These are phyloP conservation scores for Coix lacrymajobi DNA, from an alignment of 176 grass and related monocot species.

Conservation along the genomic window DNA sequence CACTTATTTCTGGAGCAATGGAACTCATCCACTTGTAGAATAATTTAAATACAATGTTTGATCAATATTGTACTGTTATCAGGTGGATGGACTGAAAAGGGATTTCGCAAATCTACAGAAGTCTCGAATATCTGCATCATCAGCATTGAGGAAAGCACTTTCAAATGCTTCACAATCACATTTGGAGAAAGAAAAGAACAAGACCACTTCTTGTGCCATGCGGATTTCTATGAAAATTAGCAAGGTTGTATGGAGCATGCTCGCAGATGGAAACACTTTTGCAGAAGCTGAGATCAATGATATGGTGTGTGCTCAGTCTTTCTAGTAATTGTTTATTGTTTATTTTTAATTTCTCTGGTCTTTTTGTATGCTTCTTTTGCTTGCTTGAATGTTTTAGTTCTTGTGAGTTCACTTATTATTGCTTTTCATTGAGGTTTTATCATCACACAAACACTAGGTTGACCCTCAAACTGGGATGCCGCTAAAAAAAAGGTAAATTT, in stretches of 20 bases:
- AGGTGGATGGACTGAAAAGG: slow-evolving; percentile 79
- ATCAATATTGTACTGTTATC: slow-evolving; percentile 37
- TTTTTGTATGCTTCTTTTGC: slow-evolving; percentile 6
- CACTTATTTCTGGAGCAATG: not conserved
- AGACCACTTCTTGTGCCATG: slow-evolving; percentile 93
- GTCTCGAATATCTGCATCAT: slow-evolving; percentile 75
- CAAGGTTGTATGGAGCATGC: slow-evolving; percentile 99
- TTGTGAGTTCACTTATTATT: not conserved
- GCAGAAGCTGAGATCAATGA: slow-evolving; percentile 98
- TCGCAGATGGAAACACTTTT: slow-evolving; percentile 97
- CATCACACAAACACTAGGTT: not conserved
- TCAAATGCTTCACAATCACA: slow-evolving; percentile 86
- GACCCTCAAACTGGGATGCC: not conserved
- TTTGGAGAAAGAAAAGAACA: slow-evolving; percentile 99
- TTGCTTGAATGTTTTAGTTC: slow-evolving; percentile 5
- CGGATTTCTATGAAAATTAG: slow-evolving; percentile 94
- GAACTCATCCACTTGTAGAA: not conserved
- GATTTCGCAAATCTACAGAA: slow-evolving; percentile 65
- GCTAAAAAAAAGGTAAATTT: not conserved
- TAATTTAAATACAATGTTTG: slow-evolving; percentile 14
- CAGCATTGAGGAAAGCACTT: slow-evolving; percentile 77
- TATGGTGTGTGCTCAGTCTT: slow-evolving; percentile 56
- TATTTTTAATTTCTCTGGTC: not conserved
- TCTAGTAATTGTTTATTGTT: slow-evolving; percentile 19
- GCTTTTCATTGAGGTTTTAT: slow-evolving; percentile 2